These are phyloP conservation scores for Begonia masoniana DNA, from an alignment of 306 rosid species.

Conservation along the genomic window DNA sequence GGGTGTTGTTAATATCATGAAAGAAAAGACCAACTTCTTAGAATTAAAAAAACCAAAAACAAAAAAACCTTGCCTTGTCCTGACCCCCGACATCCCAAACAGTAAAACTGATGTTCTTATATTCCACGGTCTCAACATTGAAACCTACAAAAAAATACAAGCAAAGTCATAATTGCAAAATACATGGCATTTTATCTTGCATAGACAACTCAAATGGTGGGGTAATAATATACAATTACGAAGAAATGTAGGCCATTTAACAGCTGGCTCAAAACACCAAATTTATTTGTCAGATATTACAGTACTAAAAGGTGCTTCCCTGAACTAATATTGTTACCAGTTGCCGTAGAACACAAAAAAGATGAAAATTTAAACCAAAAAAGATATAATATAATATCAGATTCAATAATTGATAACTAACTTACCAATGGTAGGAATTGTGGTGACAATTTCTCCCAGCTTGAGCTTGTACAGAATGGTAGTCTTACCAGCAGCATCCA, in stretches of 20 bases:
- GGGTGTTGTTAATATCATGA: too few relatives aligned
- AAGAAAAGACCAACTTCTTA: too few relatives aligned
- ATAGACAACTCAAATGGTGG: too few relatives aligned
- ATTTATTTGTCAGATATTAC: too few relatives aligned
- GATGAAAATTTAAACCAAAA: neutral
- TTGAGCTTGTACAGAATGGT: constrained; percentile 67
- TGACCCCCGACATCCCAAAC: constrained; percentile 95
- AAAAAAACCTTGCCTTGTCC: constrained; percentile 38
- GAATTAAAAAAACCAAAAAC: too few relatives aligned
- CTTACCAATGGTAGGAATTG: constrained; percentile 80
- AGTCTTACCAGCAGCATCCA: neutral
- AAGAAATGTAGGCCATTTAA: too few relatives aligned
- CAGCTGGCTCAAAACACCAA: too few relatives aligned
- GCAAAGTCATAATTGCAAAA: neutral
- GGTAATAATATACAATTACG: too few relatives aligned
- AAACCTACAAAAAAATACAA: constrained; percentile 39
- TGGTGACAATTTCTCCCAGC: constrained; percentile 86
- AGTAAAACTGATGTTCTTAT: constrained; percentile 86
- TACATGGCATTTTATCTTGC: neutral
- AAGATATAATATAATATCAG: neutral
- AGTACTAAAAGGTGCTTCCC: too few relatives aligned
- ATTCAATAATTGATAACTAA: neutral
- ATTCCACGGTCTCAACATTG: constrained; percentile 85
- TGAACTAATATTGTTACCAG: neutral
- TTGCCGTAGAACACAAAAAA: neutral